phyloP scores from a whole-genome alignment of 2,329 filamentous ascomycete genomes.

The Stachybotrys chartarum region DNA sequence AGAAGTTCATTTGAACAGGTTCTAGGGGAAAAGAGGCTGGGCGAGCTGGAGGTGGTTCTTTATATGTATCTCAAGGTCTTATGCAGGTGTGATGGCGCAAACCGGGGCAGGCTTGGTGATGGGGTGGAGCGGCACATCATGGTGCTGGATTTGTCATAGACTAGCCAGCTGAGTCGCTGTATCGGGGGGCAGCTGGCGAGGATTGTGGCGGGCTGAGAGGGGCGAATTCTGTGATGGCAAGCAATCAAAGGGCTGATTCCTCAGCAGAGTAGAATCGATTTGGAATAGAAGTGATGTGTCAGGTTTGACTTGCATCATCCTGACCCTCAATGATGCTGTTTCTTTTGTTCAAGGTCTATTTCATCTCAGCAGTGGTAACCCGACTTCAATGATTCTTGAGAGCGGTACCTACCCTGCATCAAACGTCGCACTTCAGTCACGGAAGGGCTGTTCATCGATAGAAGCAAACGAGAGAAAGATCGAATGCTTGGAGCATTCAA shows the following conservation, averaged over 20 bases:
- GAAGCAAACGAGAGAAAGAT: too few species aligned
- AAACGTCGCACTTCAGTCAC: background rate
- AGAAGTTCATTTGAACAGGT: constrained; percentile 49
- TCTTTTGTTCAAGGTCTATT: background rate
- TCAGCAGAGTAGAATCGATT: background rate
- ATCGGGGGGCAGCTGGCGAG: background rate
- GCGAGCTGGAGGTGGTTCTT: background rate
- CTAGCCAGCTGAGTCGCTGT: background rate
- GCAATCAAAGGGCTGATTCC: too few species aligned
- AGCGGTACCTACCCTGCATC: background rate
- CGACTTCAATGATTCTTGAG: background rate
- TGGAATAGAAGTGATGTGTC: background rate
- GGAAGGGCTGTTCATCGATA: too few species aligned
- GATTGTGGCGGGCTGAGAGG: background rate
- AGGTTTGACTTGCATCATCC: background rate
- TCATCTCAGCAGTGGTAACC: background rate
- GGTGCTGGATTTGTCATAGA: background rate
- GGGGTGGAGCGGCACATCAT: background rate
- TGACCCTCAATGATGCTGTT: background rate
- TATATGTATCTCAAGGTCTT: constrained; percentile 1
- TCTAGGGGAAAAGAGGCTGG: background rate
- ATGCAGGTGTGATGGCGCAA: background rate
- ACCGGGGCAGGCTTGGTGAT: too few species aligned
- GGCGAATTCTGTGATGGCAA: background rate
- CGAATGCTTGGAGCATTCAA: too few species aligned